Evolutionary conservation across 257 asterid species (phyloP), one percentile per base, ranked within the genome.

Genomic region (Asclepias syriaca): DNA sequence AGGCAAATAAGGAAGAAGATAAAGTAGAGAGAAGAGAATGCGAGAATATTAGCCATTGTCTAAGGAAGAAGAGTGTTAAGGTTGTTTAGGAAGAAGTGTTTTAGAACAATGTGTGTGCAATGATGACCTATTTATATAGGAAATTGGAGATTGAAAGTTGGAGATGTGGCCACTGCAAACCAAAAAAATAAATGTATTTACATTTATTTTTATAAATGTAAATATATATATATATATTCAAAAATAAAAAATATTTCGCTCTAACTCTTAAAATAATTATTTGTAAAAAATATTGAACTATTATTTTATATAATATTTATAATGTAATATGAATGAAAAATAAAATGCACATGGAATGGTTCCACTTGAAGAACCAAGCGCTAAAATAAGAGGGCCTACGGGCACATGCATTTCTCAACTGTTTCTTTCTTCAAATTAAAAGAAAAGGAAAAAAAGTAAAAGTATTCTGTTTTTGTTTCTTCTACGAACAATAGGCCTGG

Each of bases 341-440:
- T 77, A 77, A 82, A 67, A 40, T 48, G 93, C 96, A 90, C 95
- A 93, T 90, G 97, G 56, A 5, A 65, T 77, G 86, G 97, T 85
- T 83, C 73, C 87, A 87, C 80, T 92, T 74, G 84, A 87, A 87
- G 85, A 77, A 74, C 89, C 89, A 85, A 92, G 87, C 72, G 89
- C 85, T 81, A 77, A 65, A 75, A 78, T 75, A 61, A 63, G 4
- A 40, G 89, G 72, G 86, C 93, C 97, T 78, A 86, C 95, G 12
- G 55, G 72, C 96, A 92, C 93, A 89, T 92, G 96, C 85, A 63
- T 19, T 43, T 78, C 72, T 58, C 68, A 80, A 82, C 80, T 63
- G 74, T 70, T 75, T 76, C 53, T 29, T 70, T 66, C 76, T 13
- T 61, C 13, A 53, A 29, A 29, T 29, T 29, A 1, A 29, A 29